Evolutionary conservation across 495 filamentous ascomycete genomes (phyloP), one percentile per base, ranked within the genome.

Genomic region (Saxispiralis lemnorum): DNA sequence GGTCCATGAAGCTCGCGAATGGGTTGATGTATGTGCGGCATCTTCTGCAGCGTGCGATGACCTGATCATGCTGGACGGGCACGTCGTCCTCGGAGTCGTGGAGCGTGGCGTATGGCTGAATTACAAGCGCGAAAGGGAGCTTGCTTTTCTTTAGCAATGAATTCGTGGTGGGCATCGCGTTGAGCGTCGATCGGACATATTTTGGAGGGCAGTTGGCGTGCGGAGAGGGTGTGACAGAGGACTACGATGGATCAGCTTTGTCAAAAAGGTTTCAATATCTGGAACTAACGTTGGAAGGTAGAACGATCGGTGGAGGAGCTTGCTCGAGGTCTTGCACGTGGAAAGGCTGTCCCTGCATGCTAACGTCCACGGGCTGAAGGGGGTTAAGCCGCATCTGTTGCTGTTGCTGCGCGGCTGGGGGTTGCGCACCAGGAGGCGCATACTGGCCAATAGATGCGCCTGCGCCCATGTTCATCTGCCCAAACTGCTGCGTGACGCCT

Each of bases 1-100:
- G 84, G 47, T 97, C 89, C 34, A 97, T 65, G 68, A 97, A 97
- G 40, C 80, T 83, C 35, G 87, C 89, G 45, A 88, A 97, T 16
- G 89, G 86, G 60, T 96, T 95, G 66, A 96, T 96, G 56, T 96
- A 96, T 35, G 88, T 87, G 46, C 88, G 73, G 61, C 89, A 97
- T 55, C 89, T 77, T 59, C 89, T 71, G 65, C 89, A 97, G 55
- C 89, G 76, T 31, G 87, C 88, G 56, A 97, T 97, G 44, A 97
- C 85, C 61, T 95, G 92, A 60, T 97, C 89, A 35, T 88, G 79
- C 20, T 94, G 83, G 36, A 97, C 75, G 6, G 92, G 89, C 6
- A 97, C 76, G 15, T 75, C 72, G 53, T 95, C 92, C 55, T 94
- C 89, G 6, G 76, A 67, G 58, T 97, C 89, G 57, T 94, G 92